Percentiles rank a stretch among this genome's conserved stretches.
Conservation (phyloP, 768 basidiomycete species). For the Leccinellum rugosiceps region DNA sequence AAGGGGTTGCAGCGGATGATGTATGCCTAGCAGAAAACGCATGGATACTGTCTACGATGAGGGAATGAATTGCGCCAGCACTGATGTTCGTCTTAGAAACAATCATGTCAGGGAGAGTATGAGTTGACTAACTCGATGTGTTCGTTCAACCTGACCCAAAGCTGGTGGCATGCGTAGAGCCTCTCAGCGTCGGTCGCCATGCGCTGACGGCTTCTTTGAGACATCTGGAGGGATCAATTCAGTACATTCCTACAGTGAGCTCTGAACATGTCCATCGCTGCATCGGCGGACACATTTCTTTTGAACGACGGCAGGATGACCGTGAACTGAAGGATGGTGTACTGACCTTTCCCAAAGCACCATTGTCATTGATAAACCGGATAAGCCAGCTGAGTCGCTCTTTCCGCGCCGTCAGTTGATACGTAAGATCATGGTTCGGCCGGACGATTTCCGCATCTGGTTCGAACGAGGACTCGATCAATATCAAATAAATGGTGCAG, state of each 20-base stretch:
- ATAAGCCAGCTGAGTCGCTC: slow-evolving; percentile 83
- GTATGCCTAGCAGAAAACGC: slow-evolving; percentile 53
- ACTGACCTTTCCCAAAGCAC: slow-evolving; percentile 67
- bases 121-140: slow-evolving; percentile 50
- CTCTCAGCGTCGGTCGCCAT: slow-evolving; percentile 85
- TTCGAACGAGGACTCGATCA: neutral
- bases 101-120: neutral
- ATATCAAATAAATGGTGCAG: neutral
- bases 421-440: slow-evolving; percentile 74
- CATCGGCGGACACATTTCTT: neutral
- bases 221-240: slow-evolving; percentile 51
- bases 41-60: slow-evolving; percentile 69
- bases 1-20: slow-evolving; percentile 11
- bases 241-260: neutral
- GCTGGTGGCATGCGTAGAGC: slow-evolving; percentile 71
- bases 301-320: neutral
- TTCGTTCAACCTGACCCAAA: slow-evolving; percentile 79
- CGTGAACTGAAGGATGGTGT: neutral
- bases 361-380: slow-evolving; percentile 85
- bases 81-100: slow-evolving; percentile 32
- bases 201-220: slow-evolving; percentile 71
- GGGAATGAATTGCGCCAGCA: slow-evolving; percentile 51
- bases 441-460: slow-evolving; percentile 65
- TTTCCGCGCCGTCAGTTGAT: slow-evolving; percentile 72
- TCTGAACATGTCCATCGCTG: neutral